phyloP scores from a whole-genome alignment of 768 basidiomycete species.

The Phylloporus sp. region DNA sequence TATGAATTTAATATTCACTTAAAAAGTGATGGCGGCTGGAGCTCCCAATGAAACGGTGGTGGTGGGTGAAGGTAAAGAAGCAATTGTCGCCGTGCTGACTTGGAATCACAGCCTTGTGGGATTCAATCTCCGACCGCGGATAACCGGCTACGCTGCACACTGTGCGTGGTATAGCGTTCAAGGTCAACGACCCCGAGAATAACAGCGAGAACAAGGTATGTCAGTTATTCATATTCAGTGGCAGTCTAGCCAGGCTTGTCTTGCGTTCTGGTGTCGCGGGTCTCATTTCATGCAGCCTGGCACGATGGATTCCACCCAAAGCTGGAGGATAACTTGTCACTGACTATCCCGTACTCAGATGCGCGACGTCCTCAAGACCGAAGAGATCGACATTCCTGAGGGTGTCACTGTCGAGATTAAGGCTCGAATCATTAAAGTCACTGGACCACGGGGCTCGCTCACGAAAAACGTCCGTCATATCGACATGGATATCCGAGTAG shows the following conservation, averaged over 20 bases:
- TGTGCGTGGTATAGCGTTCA: not conserved
- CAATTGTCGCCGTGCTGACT: constrained; percentile 17
- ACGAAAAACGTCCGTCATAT: constrained; percentile 91
- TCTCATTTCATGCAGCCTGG: constrained; percentile 1
- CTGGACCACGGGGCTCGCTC: constrained; percentile 89
- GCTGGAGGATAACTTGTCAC: constrained; percentile 31
- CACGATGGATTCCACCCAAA: constrained; percentile 38
- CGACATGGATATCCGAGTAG: constrained; percentile 86
- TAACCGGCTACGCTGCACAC: constrained; percentile 17
- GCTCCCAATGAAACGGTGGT: constrained; percentile 39
- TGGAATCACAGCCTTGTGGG: constrained; percentile 24
- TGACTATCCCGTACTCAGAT: constrained; percentile 48
- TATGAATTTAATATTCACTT: constrained; percentile 48
- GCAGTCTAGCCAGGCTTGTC: not conserved
- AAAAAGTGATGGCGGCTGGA: constrained; percentile 41
- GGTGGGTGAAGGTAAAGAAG: constrained; percentile 46
- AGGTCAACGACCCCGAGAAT: constrained; percentile 25
- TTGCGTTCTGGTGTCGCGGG: not conserved
- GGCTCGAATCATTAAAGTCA: constrained; percentile 87
- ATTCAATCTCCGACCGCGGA: constrained; percentile 38
- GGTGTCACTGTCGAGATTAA: constrained; percentile 85
- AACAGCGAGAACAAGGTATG: constrained; percentile 28
- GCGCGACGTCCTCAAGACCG: constrained; percentile 90
- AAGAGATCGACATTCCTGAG: constrained; percentile 87
- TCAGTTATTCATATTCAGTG: constrained; percentile 2